Base-by-base conservation (phyloP, 345 rosid species). In the Crucihimalaya himalaica region DNA sequence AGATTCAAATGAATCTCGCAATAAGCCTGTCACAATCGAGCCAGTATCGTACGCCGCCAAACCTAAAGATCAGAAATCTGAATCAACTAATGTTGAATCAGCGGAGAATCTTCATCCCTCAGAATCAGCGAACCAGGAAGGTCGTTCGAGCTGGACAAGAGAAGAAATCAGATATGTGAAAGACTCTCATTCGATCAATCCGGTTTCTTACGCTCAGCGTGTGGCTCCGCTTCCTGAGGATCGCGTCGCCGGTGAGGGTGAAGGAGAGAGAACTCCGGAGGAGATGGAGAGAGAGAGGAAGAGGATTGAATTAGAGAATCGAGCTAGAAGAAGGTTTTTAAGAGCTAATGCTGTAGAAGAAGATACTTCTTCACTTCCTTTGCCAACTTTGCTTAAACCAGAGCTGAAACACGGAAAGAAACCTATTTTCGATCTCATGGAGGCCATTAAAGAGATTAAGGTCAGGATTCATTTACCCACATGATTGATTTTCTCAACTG, bases 141-240 rank as follows among this genome's bases (percentile, higher is more conserved):
- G 51, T 31, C 80, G 53, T 10, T n/a, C 78, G 31, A 21, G 5
- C 56, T 91, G 83, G 92, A 88, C 88, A 18, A 86, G 92, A 13
- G 96, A 87, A 68, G 99, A 95, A 52, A 68, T 84, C 60, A 86
- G 99, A 3, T 92, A 89, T 60, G 78, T 92, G 57, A 92, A 84
- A 72, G 88, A 90, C 66, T 74, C 71, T 10, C 75, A 91, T 7
- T 68, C 83, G 3, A 80, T 95, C 40, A 48, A 84, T 42, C 87
- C 93, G 13, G 88, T 90, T 8, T 90, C 99, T 2, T 92, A 90
- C 59, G 86, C 92, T 12, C 10, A 77, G 11, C 89, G 93, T 1
- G 92, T 87, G 12, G 97, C 96, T 15, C 97, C 97, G 7, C 89
- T 95, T 1, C 99, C 99, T 5, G 97, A 92, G 73, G 88, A 84